Conservation (phyloP, 495 filamentous ascomycete species). For the Aspergillus cristatus region DNA sequence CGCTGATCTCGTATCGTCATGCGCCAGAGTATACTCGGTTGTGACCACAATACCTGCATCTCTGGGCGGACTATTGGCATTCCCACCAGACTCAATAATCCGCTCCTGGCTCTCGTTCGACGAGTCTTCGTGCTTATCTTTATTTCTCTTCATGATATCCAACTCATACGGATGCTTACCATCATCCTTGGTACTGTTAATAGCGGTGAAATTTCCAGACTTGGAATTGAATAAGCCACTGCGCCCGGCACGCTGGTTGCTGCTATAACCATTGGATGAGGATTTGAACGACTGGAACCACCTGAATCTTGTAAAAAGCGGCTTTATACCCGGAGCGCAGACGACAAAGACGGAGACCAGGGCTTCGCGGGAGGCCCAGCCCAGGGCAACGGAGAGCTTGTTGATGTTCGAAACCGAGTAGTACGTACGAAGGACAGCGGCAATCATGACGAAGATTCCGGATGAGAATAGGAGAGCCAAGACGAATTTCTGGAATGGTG, state of each 20-base stretch:
- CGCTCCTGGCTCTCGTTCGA: neutral
- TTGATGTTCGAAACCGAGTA: constrained; percentile 16
- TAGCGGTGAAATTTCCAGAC: neutral
- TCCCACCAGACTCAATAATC: neutral
- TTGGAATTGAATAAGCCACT: neutral
- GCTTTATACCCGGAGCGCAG: constrained; percentile 16
- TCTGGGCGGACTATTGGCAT: neutral
- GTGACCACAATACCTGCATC: neutral
- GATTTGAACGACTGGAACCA: neutral
- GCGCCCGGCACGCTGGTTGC: neutral
- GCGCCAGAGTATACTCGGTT: neutral
- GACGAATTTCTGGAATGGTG: neutral
- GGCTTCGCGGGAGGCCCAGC: constrained; percentile 18
- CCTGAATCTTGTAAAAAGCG: constrained; percentile 12
- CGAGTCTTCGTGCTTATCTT: neutral
- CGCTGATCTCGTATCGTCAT: neutral
- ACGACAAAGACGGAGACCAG: constrained; percentile 18
- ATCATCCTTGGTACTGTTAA: neutral
- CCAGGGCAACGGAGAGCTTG: constrained; percentile 9
- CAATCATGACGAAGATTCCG: constrained; percentile 21
- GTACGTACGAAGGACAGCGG: constrained; percentile 15
- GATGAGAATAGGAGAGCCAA: constrained; percentile 6
- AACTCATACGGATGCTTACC: neutral
- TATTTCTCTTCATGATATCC: neutral
- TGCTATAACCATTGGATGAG: neutral